Evolutionary conservation across 202 grass and related monocot species (phyloP), one percentile per base, ranked within the genome.

Genomic region (Panicum hallii): DNA sequence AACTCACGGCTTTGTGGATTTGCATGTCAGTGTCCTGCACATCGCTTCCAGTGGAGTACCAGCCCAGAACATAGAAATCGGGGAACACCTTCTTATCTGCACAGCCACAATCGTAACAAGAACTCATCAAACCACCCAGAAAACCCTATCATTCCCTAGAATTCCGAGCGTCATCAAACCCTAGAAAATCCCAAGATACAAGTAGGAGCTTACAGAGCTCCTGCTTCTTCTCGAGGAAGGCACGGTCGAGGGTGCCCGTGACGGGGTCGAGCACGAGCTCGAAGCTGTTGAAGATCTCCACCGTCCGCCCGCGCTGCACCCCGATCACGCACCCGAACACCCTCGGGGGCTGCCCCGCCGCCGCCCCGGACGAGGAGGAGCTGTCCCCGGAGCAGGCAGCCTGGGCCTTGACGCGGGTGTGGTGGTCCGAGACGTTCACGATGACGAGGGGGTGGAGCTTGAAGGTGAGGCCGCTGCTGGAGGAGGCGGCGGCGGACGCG

Each of bases 251-350:
- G 80, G 85, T 91, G 55, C 88, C 87, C 47, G 90, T 85, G 68
- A 88, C 45, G 43, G 93, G 90, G 89, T 99, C 97, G 83, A 94
- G 88, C 19, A 97, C 86, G 76, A 99, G 97, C 82, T 99, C 97
- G 84, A 99, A 99, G 90, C 97, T 97, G 79, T 99, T 99, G 77
- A 99, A 99, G 91, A 99, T 97, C 93, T 99, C 97, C 13, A 99
- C 93, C 19, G 85, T 97, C 62, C 97, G 93, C 7, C 97, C 97
- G 65, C 91, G 88, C 92, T 97, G 97, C 71, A 91, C 87, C 16
- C 97, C 97, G 88, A 99, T 99, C 75, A 99, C 97, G 78, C 97
- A 94, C 64, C 97, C 97, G 60, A 99, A 94, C 45, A 99, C 93
- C 75, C 91, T 88, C 13, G 87, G 81, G 26, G 83, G 85, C 32